Percentiles rank a stretch among this genome's conserved stretches.
These are phyloP conservation scores for Zygosaccharomyces siamensis DNA, from an alignment of 805 yeast genomes.

Conservation along the genomic window DNA sequence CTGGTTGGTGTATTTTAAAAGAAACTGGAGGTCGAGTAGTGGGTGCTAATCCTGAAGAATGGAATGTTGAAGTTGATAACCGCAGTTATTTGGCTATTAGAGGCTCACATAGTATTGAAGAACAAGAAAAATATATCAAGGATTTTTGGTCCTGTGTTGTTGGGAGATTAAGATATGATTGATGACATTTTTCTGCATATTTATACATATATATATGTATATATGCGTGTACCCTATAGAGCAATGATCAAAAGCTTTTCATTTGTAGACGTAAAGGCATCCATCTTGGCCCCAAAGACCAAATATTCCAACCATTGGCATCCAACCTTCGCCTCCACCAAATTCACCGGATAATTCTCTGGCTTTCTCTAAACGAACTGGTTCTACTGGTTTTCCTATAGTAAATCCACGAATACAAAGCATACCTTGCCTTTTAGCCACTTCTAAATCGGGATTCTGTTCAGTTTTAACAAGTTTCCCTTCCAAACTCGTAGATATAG, in stretches of 20 bases:
- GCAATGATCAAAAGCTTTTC: constrained; percentile 3
- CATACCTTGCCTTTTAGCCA: constrained; percentile 44
- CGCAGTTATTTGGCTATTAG: constrained; percentile 54
- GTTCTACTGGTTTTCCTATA: constrained; percentile 48
- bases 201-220: background rate
- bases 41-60: constrained; percentile 48
- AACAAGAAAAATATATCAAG: constrained; percentile 43
- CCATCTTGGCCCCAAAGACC: constrained; percentile 72
- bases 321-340: constrained; percentile 47
- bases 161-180: constrained; percentile 44
- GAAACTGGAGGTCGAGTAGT: constrained; percentile 60
- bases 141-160: constrained; percentile 50
- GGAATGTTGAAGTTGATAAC: constrained; percentile 48
- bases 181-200: constrained; percentile 1
- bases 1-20: constrained; percentile 58
- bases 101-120: constrained; percentile 37
- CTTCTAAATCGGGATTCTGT: constrained; percentile 27
- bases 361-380: constrained; percentile 29
- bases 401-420: constrained; percentile 60
- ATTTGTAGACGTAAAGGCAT: constrained; percentile 50
- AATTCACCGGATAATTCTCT: constrained; percentile 29
- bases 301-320: constrained; percentile 46
- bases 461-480: constrained; percentile 45
- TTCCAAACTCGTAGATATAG: constrained; percentile 56
- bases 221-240: background rate